Percentiles rank a stretch among this genome's conserved stretches.
Evolutionary conservation across 1,139 yeast genomes (phyloP).

Genomic region (Geotrichum restrictum): DNA sequence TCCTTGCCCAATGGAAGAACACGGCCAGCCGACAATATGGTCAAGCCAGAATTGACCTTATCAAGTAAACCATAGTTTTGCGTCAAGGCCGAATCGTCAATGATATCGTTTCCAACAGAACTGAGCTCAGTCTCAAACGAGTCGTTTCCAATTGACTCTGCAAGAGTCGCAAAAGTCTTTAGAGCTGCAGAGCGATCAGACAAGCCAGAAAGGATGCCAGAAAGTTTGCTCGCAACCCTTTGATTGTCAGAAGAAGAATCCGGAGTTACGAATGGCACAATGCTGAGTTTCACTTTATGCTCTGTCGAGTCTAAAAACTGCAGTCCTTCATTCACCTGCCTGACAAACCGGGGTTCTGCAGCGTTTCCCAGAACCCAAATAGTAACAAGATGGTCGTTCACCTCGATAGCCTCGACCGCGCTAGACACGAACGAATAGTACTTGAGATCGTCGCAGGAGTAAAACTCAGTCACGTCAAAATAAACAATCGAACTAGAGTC

Average conservation of each 20-base stretch:
- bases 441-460: slow-evolving; percentile 7
- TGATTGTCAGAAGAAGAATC: neutral
- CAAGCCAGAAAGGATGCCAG: neutral
- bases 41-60: neutral
- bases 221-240: neutral
- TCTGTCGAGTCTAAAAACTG: slow-evolving; percentile 26
- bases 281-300: slow-evolving; percentile 40
- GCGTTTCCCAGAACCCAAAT: slow-evolving; percentile 60
- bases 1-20: slow-evolving; percentile 21
- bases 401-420: slow-evolving; percentile 11
- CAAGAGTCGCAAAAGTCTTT: slow-evolving; percentile 3
- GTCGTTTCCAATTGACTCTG: neutral
- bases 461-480: slow-evolving; percentile 25
- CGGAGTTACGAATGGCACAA: slow-evolving; percentile 29
- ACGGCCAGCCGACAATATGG: slow-evolving; percentile 33
- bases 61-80: neutral
- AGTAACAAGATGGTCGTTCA: slow-evolving; percentile 31
- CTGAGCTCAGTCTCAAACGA: neutral
- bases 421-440: slow-evolving; percentile 6
- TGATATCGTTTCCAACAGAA: neutral
- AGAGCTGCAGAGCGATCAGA: neutral
- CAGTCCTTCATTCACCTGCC: slow-evolving; percentile 46
- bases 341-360: slow-evolving; percentile 36
- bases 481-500: slow-evolving; percentile 24
- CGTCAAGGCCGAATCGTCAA: neutral